Evolutionary conservation across 2,329 filamentous ascomycete species (phyloP), one percentile per base, ranked within the genome.

Genomic region (Trichoderma guizhouense): DNA sequence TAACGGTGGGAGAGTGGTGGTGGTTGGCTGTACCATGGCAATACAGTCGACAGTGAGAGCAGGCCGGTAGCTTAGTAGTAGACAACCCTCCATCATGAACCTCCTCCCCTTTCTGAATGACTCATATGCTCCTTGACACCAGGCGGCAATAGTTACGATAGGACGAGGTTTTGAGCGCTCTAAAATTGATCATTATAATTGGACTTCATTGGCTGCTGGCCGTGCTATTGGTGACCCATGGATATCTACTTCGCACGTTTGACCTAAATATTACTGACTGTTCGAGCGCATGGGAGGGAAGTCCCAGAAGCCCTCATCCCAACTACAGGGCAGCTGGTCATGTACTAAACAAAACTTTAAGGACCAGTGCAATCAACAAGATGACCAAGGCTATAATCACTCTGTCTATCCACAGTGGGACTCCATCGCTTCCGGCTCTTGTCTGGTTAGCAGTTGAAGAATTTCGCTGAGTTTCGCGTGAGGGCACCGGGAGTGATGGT

Each of bases 351-450:
- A 88, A 75, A 32, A 89, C 83, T 77, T 88, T 90, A 71, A 89
- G 73, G 26, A 97, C 83, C 84, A 97, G 88, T 26, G 93, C 88
- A 4, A 90, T 83, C 24, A 97, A 83, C 30, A 92, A 84, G 15
- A 93, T 86, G 0, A 93, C 84, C 21, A 97, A 82, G 7, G 89
- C 91, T 26, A 91, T 89, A 75, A 97, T 97, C 47, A 91, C 88
- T 74, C 93, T 89, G 80, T 97, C 95, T 21, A 97, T 85, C 92
- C 93, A 97, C 14, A 90, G 82, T 2, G 91, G 88, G 18, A 93
- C 87, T 2, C 71, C 69, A 26, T 53, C 61, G 28, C 58, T 43
- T 36, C 65, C 24, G 18, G 18, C 34, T 15, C 53, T 57, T 6
- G 62, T 15, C 24, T 32, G 71, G 2, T 39, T 21, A 60, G 28